phyloP scores from a whole-genome alignment of 2,329 filamentous ascomycete genomes.

The Colletotrichum neosansevieriae region DNA sequence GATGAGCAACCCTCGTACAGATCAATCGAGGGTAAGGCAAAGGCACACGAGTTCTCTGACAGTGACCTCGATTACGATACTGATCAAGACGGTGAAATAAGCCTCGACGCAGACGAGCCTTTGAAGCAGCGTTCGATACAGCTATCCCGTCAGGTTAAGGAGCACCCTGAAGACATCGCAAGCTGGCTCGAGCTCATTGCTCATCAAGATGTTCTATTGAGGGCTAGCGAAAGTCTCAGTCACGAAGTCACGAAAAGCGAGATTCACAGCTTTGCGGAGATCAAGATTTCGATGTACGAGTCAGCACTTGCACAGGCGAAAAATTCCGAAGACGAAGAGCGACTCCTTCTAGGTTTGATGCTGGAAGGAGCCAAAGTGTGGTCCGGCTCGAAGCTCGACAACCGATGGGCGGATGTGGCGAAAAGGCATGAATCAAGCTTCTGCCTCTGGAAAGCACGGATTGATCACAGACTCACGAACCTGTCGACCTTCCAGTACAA shows the following conservation, averaged over 20 bases:
- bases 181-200: slow-evolving; percentile 84
- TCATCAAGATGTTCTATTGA: slow-evolving; percentile 79
- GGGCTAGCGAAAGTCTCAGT: slow-evolving; percentile 57
- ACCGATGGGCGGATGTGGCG: slow-evolving; percentile 54
- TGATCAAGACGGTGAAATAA: slow-evolving; percentile 54
- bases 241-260: slow-evolving; percentile 69
- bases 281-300: slow-evolving; percentile 84
- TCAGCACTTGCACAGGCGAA: slow-evolving; percentile 74
- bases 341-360: slow-evolving; percentile 77
- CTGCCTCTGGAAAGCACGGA: slow-evolving; percentile 77
- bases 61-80: slow-evolving; percentile 64
- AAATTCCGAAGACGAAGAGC: slow-evolving; percentile 62
- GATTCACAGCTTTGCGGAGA: slow-evolving; percentile 76
- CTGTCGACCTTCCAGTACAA: slow-evolving; percentile 77
- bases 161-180: slow-evolving; percentile 74
- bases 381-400: slow-evolving; percentile 53
- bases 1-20: slow-evolving; percentile 70
- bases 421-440: slow-evolving; percentile 68
- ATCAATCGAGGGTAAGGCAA: slow-evolving; percentile 74
- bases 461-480: slow-evolving; percentile 79
- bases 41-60: slow-evolving; percentile 58
- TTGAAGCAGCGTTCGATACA: slow-evolving; percentile 68
- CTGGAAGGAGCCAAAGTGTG: slow-evolving; percentile 80
- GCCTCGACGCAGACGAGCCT: slow-evolving; percentile 54
- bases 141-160: slow-evolving; percentile 73